A percentile compares a stretch with the other conserved stretches of the same genome.
Evolutionary conservation across 1,284 basidiomycete genomes (phyloP).

Genomic region (Rhizoctonia solani): DNA sequence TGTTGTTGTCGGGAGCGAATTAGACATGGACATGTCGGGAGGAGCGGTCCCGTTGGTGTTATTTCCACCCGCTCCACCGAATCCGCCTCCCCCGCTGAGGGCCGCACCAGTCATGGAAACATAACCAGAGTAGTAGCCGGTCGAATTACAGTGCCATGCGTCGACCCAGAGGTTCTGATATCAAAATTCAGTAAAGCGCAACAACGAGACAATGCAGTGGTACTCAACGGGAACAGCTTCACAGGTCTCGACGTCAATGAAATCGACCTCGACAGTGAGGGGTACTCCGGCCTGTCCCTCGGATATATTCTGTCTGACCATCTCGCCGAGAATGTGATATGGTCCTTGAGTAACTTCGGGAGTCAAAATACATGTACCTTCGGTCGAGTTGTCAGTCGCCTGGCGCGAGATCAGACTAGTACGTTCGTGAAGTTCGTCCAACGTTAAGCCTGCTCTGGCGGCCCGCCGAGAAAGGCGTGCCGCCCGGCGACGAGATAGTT

Average conservation of each 20-base stretch:
- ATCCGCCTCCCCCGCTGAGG: slow-evolving; percentile 3
- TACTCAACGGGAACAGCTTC: slow-evolving; percentile 56
- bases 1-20: background rate
- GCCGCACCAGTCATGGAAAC: slow-evolving; percentile 14
- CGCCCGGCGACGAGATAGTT: slow-evolving; percentile 17
- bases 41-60: slow-evolving; percentile 1
- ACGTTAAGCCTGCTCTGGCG: slow-evolving; percentile 1
- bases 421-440: slow-evolving; percentile 11
- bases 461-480: slow-evolving; percentile 5
- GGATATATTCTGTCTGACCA: slow-evolving; percentile 54
- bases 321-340: slow-evolving; percentile 53
- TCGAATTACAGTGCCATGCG: slow-evolving; percentile 58
- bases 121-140: slow-evolving; percentile 51
- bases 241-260: slow-evolving; percentile 75
- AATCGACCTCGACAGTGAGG: slow-evolving; percentile 65
- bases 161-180: slow-evolving; percentile 62
- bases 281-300: slow-evolving; percentile 58
- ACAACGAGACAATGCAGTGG: background rate
- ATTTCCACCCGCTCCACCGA: background rate
- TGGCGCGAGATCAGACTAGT: slow-evolving; percentile 4
- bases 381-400: slow-evolving; percentile 20
- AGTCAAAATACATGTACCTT: slow-evolving; percentile 36
- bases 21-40: slow-evolving; percentile 12
- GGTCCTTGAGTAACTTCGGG: slow-evolving; percentile 51
- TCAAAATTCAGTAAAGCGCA: background rate